Conservation (phyloP, 2,329 filamentous ascomycete species). For the Mycosphaerella arachidis region DNA sequence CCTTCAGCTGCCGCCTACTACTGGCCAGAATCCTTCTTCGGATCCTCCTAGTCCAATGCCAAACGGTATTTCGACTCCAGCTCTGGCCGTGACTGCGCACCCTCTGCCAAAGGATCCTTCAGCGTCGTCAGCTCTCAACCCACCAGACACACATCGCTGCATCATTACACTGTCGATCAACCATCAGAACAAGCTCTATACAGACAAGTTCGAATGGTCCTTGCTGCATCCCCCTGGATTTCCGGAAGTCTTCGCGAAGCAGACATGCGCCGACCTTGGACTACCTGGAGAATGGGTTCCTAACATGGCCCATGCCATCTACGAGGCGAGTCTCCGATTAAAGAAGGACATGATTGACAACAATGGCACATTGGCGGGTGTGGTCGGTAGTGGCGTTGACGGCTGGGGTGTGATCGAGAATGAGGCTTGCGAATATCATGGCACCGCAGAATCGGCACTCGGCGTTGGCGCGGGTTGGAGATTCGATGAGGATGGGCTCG, state of each 20-base stretch:
- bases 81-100: constrained; percentile 66
- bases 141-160: constrained; percentile 91
- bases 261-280: constrained; percentile 88
- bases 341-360: constrained; percentile 97
- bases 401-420: constrained; percentile 76
- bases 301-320: constrained; percentile 92
- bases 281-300: constrained; percentile 89
- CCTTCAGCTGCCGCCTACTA: constrained; percentile 46
- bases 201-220: constrained; percentile 98
- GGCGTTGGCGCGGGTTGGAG: constrained; percentile 86
- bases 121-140: constrained; percentile 62
- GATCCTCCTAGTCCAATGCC: constrained; percentile 44
- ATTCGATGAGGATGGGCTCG: constrained; percentile 87
- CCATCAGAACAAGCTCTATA: constrained; percentile 84
- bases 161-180: constrained; percentile 89
- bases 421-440: constrained; percentile 65
- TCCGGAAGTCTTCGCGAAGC: constrained; percentile 85
- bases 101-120: constrained; percentile 43
- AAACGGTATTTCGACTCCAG: constrained; percentile 40
- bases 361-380: constrained; percentile 54
- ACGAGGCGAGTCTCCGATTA: constrained; percentile 83
- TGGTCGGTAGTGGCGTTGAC: constrained; percentile 68
- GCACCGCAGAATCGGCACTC: constrained; percentile 32
- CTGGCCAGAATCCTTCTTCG: constrained; percentile 41
- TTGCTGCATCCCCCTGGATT: constrained; percentile 86